Base-by-base conservation (phyloP, 202 grass and related monocot species). In the Panicum virgatum region DNA sequence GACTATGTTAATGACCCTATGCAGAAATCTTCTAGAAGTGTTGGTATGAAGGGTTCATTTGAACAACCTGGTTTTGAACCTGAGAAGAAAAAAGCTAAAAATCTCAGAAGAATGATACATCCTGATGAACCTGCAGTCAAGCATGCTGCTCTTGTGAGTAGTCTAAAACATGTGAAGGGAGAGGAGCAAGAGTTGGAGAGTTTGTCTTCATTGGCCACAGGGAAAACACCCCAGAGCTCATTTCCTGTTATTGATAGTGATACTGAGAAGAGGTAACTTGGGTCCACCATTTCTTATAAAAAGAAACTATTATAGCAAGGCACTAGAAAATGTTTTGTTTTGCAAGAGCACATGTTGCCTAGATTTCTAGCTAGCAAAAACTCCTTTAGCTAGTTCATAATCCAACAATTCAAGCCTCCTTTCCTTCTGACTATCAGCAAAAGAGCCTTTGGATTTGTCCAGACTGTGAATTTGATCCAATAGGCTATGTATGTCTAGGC, bases 211-310 rank as follows among this genome's bases (percentile, higher is more conserved):
- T 20, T 47, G 1, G 22, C 20, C 7, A 50, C 9, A 26, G 76
- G 57, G 66, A 60, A 84, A 47, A 47, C 60, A 58, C 22, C 46
- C 34, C n/a, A 30, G 43, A 92, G 84, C 20, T 82, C 84, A 12
- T 92, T 93, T 87, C 90, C 90, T 47, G 26, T 47, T 62, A 83
- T 85, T 66, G 78, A 71, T 79, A 59, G 16, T 63, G 70, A 86
- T 69, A 72, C 44, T 1, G 84, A 92, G 80, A 79, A 79, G 66
- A 87, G 75, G 87, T 87, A 72, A 80, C 10, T 47, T 66, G n/a
- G 39, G 22, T 73, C 39, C 32, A 58, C 57, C 20, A 16, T 86
- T 86, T 77, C 13, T 3, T 82, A 39, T 57, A 45, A 62, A 50
- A 46, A 59, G 20, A 47, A 63, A 61, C 34, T 74, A 36, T 30